These are phyloP conservation scores for Mycogone perniciosa DNA, from an alignment of 2,329 filamentous ascomycete species.

Conservation along the genomic window DNA sequence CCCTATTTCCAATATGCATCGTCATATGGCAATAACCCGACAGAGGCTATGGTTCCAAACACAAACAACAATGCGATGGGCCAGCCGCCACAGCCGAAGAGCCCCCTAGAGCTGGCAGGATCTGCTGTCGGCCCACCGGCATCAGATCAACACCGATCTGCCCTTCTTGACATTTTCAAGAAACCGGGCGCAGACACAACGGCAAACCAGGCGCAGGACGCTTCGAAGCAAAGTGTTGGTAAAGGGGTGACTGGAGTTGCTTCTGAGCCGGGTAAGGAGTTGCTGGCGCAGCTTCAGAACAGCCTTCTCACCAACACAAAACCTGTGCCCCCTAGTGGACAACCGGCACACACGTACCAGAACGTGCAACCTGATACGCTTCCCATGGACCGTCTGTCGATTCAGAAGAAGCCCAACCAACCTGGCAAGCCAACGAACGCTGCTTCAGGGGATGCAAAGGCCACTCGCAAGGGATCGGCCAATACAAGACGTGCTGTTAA, in stretches of 20 bases:
- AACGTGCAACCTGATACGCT: neutral
- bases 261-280: neutral
- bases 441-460: neutral
- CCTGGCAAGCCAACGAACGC: neutral
- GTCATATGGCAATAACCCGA: constrained; percentile 4
- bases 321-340: no score
- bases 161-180: constrained; percentile 50
- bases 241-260: neutral
- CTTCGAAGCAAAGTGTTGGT: neutral
- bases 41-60: neutral
- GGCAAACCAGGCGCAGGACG: neutral
- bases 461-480: neutral
- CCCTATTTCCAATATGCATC: neutral
- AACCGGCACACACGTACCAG: neutral
- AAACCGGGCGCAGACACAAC: constrained; percentile 23
- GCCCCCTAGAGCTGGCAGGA: constrained; percentile 24
- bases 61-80: neutral
- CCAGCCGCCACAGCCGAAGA: constrained; percentile 8
- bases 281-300: constrained; percentile 4
- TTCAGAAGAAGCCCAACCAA: neutral
- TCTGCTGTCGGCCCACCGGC: constrained; percentile 18
- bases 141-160: constrained; percentile 36
- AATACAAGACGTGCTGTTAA: neutral
- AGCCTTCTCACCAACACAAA: neutral
- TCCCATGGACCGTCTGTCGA: neutral